A percentile compares a stretch with the other conserved stretches of the same genome.
Conservation (phyloP, 208 protist species). For the Leishmania amazonensis region DNA sequence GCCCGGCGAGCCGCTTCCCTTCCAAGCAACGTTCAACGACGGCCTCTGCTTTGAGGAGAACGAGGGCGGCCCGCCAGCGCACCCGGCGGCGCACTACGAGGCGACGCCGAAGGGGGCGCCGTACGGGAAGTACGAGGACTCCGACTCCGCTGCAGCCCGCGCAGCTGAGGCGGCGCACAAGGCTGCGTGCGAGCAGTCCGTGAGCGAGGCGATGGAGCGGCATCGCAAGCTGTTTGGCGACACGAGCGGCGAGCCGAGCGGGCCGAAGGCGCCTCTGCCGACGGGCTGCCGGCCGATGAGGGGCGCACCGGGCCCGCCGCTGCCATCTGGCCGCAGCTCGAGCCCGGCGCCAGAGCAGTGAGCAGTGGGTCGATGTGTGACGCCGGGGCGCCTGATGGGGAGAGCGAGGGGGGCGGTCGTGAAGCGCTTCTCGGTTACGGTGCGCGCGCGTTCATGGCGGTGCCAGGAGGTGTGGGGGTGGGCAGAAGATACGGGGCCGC, state of each 20-base stretch:
- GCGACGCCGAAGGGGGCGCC: slow-evolving; percentile 80
- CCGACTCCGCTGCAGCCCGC: slow-evolving; percentile 47
- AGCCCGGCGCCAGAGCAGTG: background rate
- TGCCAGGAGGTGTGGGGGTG: background rate
- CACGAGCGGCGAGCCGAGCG: slow-evolving; percentile 46
- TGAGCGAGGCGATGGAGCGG: slow-evolving; percentile 68
- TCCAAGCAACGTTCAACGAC: slow-evolving; percentile 90
- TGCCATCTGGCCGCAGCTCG: background rate
- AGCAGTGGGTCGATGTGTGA: background rate
- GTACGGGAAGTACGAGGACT: slow-evolving; percentile 70
- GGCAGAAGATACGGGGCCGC: too few species aligned
- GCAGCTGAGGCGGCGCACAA: slow-evolving; percentile 40
- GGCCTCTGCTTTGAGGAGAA: slow-evolving; percentile 89
- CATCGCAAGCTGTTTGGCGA: slow-evolving; percentile 66
- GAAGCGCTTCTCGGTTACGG: background rate
- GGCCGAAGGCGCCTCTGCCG: slow-evolving; percentile 45
- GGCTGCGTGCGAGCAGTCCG: slow-evolving; percentile 49
- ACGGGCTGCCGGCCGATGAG: slow-evolving; percentile 57
- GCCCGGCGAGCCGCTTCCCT: slow-evolving; percentile 61
- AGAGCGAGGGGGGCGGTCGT: background rate
- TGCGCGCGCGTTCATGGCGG: background rate
- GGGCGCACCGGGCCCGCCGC: background rate
- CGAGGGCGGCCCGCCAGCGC: slow-evolving; percentile 76
- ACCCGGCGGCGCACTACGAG: slow-evolving; percentile 85
- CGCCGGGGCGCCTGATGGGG: background rate